Evolutionary conservation across 1,139 yeast genomes (phyloP), one percentile per base, ranked within the genome.

Genomic region (Kurtzmaniella quercitrusa): DNA sequence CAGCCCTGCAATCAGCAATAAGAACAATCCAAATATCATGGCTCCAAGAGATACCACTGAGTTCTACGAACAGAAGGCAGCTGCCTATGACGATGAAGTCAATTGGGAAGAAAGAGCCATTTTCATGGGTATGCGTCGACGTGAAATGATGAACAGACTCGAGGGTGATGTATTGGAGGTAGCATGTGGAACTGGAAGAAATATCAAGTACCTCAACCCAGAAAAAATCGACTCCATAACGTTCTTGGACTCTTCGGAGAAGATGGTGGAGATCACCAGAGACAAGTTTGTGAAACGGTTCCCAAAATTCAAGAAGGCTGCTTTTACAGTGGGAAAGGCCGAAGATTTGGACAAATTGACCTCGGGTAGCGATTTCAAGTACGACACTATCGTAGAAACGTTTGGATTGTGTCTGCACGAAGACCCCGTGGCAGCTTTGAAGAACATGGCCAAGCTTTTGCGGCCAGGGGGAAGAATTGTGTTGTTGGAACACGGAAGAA

Each of bases 371-470:
- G 55, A 67, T 10, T 70, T 81, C 46, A 82, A 82, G 57, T 93
- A 91, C 59, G 98, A 94, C 59, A 91, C 97, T 1, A 83, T 94
- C 37, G 77, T 88, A 41, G 98, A 93, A 62, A 88, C 97, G 0
- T 93, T 93, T 66, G 98, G 98, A 0, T 70, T 93, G 41, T 93
- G 98, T 65, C 91, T 98, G 0, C 97, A 93, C 56, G 85, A 91
- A 55, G 95, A 94, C 58, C 98, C 98, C 0, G 90, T 86, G 1
- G 70, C 68, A 45, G 95, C 96, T 0, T 69, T 93, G 53, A 68
- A 81, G 50, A 89, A 86, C 57, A 88, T 93, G 81, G 70, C 76
- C 18, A 58, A 70, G 34, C 66, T 93, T 43, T 73, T 93, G 52
- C 85, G 85, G 52, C 96, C 97, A 0, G 91, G 89, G n/a, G 98